Evolutionary conservation across 768 basidiomycete species (phyloP), one percentile per base, ranked within the genome.

Genomic region (Kwoniella sp.): DNA sequence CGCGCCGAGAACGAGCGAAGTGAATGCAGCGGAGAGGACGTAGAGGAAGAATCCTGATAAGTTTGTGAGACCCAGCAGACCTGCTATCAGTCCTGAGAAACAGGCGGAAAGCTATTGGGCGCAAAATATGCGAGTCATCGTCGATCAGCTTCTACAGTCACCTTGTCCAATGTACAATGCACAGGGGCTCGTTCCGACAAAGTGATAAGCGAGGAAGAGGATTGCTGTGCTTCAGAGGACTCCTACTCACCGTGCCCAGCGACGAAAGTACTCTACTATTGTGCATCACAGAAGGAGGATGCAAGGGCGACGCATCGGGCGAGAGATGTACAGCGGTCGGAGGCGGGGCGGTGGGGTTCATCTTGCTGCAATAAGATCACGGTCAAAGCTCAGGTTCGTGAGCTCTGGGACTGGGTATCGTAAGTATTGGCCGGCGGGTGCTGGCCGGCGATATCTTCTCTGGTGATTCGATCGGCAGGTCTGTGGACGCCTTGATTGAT

Each of bases 51-150:
- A 94, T 23, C 93, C 93, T 53, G 84, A 82, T 84, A 86, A 87
- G 81, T 93, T 94, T 74, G 91, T 87, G 25, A 95, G 86, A 23
- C 93, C 93, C 11, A 96, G 87, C 65, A 93, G 88, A 29, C 93
- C 93, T 0, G 93, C 91, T 1, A 88, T 87, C 0, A 92, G 90
- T 45, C 93, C 93, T 22, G 91, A 86, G 74, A 93, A 91, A 81
- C 89, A 91, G 9, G 91, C 83, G 9, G 90, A 86, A 41, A 93
- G 79, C 76, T 78, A 56, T 41, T n/a, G 7, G 8, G 50, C 22
- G 22, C n/a, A n/a, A n/a, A n/a, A n/a, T n/a, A n/a, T n/a, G 15
- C 23, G 17, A 23, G 20, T 51, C 11, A 26, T 23, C 50, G 23
- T 76, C 91, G 90, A 75, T 85, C 25, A 28, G 23, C 55, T 28